Percentiles rank a stretch among this genome's conserved stretches.
Evolutionary conservation across 1,139 yeast species (phyloP).

Genomic region (Casaregolazyma suthepensis): DNA sequence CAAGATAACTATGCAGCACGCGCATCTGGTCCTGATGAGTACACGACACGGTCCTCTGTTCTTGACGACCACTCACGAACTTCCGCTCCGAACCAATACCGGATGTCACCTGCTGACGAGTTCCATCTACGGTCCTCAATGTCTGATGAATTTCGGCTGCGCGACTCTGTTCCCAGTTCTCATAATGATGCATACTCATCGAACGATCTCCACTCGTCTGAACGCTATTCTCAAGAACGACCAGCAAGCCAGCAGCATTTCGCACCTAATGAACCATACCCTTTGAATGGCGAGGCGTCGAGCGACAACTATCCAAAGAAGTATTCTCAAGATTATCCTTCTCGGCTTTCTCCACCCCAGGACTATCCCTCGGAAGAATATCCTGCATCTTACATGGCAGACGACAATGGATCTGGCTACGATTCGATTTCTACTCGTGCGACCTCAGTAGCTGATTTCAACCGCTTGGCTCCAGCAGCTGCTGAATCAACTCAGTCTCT

Average conservation of each 20-base stretch:
- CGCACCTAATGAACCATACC: not conserved
- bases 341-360: not conserved
- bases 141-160: not conserved
- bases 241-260: not conserved
- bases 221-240: not conserved
- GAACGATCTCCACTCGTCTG: not conserved
- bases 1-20: no score
- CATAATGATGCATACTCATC: not conserved
- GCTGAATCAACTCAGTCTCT: not conserved
- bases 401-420: constrained; percentile 7
- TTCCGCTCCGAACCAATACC: not conserved
- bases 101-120: not conserved
- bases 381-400: not conserved
- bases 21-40: no score
- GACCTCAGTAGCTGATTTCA: constrained; percentile 8
- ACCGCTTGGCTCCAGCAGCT: not conserved
- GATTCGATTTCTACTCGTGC: constrained; percentile 13
- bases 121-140: not conserved
- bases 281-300: not conserved
- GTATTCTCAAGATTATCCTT: not conserved
- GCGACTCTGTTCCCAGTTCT: not conserved
- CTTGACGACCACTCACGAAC: not conserved
- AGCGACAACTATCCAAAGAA: not conserved
- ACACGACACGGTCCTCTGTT: not conserved
- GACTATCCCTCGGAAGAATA: not conserved